Evolutionary conservation across 169 alveolate species (phyloP), one percentile per base, ranked within the genome.

Genomic region (Fabrea salina): DNA sequence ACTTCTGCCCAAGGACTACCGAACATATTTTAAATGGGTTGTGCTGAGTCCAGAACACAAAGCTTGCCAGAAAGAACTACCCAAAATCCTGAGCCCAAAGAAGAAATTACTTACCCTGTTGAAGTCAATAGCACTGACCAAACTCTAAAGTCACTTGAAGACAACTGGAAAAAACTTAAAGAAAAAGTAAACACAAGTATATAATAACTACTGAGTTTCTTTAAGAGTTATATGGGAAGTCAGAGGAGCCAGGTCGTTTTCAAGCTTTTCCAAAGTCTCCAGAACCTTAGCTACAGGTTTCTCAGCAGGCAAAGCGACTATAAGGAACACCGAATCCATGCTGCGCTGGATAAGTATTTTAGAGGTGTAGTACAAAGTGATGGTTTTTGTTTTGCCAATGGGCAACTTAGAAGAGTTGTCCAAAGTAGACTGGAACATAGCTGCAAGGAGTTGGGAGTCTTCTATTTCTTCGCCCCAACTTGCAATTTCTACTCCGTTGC

Each of bases 401-500:
- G 67, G 39, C 6, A 70, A 35, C 32, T 70, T 70, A 22, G 30
- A 59, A 22, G 49, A 22, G 79, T 70, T 70, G n/a, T 70, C 79
- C 13, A 50, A 40, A 0, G 54, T 47, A 47, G 67, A 47, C 49
- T 70, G 79, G 25, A 70, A 70, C 39, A 70, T 47, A 19, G 79
- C 79, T 16, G 54, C 27, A 13, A 37, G 13, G 19, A 70, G 66
- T 30, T 70, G 79, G 16, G 49, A 27, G 16, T 70, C 79, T 43
- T 70, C 67, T 40, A 70, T 41, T 50, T 50, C 37, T 49, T 43
- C 59, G 37, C 79, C 79, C 51, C 40, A 50, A 25, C 30, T 16
- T 25, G 68, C 68, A 22, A 70, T 43, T 70, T 70, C 79, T 44
- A 70, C 79, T 16, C 79, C 79, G 67, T 70, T 70, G 11, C 49